A percentile compares a stretch with the other conserved stretches of the same genome.
phyloP scores from a whole-genome alignment of 352 stramenopile genomes.

The Elongisporangium anandrum region DNA sequence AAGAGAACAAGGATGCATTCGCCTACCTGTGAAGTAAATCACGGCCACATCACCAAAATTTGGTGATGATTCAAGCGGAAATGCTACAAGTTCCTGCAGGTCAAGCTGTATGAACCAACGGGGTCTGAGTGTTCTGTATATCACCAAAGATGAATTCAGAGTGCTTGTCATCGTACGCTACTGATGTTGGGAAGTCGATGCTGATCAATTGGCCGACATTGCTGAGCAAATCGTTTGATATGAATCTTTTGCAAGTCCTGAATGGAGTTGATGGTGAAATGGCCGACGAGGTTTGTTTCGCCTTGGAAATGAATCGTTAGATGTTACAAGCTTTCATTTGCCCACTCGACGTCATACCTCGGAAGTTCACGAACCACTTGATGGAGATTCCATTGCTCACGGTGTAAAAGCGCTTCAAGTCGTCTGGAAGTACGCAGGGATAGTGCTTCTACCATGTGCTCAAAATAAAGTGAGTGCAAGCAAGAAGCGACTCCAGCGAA shows the following conservation, averaged over 20 bases:
- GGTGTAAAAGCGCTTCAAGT: constrained; percentile 66
- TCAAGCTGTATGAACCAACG: not conserved
- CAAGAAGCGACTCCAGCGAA: not conserved
- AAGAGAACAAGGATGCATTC: constrained; percentile 8
- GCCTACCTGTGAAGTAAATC: not conserved
- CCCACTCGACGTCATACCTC: constrained; percentile 13
- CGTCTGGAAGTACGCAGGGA: constrained; percentile 44
- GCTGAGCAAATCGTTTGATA: constrained; percentile 28
- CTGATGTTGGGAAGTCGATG: constrained; percentile 22
- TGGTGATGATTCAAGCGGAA: not conserved
- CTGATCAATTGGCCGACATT: constrained; percentile 38
- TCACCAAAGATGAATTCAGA: too few relatives aligned
- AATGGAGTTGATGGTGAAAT: constrained; percentile 59
- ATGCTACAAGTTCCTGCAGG: not conserved
- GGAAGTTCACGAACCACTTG: constrained; percentile 66
- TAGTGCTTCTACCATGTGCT: constrained; percentile 40
- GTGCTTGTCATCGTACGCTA: not conserved
- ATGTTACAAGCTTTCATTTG: not conserved
- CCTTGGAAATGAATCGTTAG: constrained; percentile 14
- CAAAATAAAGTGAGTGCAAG: not conserved
- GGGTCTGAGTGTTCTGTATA: not conserved
- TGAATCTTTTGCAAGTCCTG: constrained; percentile 45
- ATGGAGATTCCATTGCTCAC: constrained; percentile 64
- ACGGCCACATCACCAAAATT: not conserved
- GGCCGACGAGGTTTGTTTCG: constrained; percentile 42